Base-by-base conservation (phyloP, 2,329 filamentous ascomycete genomes). In the Aspergillus sp. region DNA sequence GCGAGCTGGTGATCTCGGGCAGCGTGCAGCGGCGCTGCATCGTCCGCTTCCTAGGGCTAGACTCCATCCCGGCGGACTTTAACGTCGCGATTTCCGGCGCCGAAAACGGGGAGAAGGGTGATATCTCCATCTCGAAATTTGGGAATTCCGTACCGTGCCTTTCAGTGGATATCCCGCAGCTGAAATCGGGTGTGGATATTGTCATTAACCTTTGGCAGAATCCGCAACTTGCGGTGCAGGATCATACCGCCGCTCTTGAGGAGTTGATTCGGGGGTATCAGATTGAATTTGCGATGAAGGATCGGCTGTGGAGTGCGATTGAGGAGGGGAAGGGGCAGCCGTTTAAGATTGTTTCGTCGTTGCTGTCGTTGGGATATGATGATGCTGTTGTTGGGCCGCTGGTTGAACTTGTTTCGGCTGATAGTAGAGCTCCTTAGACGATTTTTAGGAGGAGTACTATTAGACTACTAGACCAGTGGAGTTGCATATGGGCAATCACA, bases 121-220 rank as follows among this genome's bases (percentile, higher is more conserved):
- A 31, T 31, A 11, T 31, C 1, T 31, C 27, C 9, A 8, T 31
- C 27, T 11, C 27, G 27, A 31, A 11, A 4, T 31, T 31, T 1
- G 27, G 27, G 5, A 1, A n/a, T n/a, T 37, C 35, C 5, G 46
- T 9, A 0, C 40, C 45, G 1, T 35, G 45, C 1, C 62, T 63
- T 2, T 52, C 51, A 27, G 69, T 31, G 70, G 73, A 56, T 70
- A 73, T 50, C 69, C 70, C 57, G 1, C 8, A n/a, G 6, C 19
- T 11, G 1, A 4, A 4, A 5, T 6, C 12, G 17, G 12, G 2
- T 3, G 3, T 8, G 24, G 23, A 23, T n/a, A 74, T 77, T 67
- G 71, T 67, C 12, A 69, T 77, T 58, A 68, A 67, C 7, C 62
- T 78, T n/a, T 75, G 72, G 2, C 52, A 66, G 9, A 69, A 73